Percentiles rank a stretch among this genome's conserved stretches.
Evolutionary conservation across 768 basidiomycete species (phyloP).

Genomic region (Floccularia luteovirens): DNA sequence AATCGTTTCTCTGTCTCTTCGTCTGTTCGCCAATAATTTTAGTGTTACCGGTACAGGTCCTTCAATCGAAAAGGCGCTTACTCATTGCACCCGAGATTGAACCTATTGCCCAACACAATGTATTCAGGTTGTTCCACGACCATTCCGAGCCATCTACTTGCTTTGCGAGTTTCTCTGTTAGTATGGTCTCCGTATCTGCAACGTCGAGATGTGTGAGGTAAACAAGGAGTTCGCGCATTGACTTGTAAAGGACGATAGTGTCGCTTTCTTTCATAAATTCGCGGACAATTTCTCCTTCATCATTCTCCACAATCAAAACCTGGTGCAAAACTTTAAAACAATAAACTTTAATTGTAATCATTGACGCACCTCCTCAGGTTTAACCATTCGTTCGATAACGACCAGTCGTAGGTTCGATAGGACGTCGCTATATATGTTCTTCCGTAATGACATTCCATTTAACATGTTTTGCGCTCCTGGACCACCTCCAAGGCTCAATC

Average conservation of each 20-base stretch:
- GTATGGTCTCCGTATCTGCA: conserved; percentile 90
- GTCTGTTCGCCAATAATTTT: conserved; percentile 37
- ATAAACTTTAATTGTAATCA: not conserved
- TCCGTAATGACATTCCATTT: conserved; percentile 73
- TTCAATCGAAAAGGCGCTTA: conserved; percentile 32
- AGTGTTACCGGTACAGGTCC: not conserved
- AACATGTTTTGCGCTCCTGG: conserved; percentile 59
- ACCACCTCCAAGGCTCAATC: conserved; percentile 72
- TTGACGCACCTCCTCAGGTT: conserved; percentile 86
- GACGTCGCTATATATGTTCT: conserved; percentile 95
- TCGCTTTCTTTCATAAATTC: conserved; percentile 99
- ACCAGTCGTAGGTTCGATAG: conserved; percentile 90
- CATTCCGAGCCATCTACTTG: conserved; percentile 98
- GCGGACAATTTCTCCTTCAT: conserved; percentile 98
- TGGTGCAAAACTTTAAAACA: conserved; percentile 18
- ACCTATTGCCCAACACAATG: conserved; percentile 99
- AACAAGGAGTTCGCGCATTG: conserved; percentile 95
- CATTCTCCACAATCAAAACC: conserved; percentile 98
- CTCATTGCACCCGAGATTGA: conserved; percentile 99
- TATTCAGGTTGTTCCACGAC: conserved; percentile 99
- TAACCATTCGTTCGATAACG: conserved; percentile 98
- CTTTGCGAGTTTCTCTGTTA: conserved; percentile 95
- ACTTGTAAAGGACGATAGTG: conserved; percentile 98
- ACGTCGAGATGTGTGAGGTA: conserved; percentile 98
- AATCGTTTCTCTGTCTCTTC: conserved; percentile 99